Evolutionary conservation across 257 asterid genomes (phyloP).

Genomic region (Nicotiana otophora): DNA sequence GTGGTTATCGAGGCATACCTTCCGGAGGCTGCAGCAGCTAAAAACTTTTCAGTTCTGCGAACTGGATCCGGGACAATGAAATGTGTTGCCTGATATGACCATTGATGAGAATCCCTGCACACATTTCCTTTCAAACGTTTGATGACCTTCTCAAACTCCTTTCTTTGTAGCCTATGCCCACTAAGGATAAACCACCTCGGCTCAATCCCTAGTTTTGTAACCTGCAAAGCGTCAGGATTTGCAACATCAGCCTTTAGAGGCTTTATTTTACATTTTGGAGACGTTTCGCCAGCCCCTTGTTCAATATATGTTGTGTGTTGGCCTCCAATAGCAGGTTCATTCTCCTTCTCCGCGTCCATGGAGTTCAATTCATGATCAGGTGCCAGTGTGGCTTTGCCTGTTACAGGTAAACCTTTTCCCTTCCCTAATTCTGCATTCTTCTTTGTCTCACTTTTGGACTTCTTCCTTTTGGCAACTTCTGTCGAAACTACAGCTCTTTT

Average conservation of each 20-base stretch:
- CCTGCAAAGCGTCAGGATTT: conserved; percentile 8
- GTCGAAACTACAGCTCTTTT: conserved; percentile 19
- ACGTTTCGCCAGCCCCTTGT: conserved; percentile 16
- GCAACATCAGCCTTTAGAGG: conserved; percentile 15
- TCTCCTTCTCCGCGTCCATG: conserved; percentile 44
- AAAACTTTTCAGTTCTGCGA: conserved; percentile 80
- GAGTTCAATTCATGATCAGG: conserved; percentile 26
- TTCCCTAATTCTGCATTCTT: conserved; percentile 4
- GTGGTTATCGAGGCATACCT: conserved; percentile 36
- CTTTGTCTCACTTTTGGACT: not conserved
- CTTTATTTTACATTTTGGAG: conserved; percentile 15
- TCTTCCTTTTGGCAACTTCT: conserved; percentile 18
- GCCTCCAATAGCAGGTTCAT: conserved; percentile 5
- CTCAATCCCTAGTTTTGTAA: conserved; percentile 23
- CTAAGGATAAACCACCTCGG: conserved; percentile 67
- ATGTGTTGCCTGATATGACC: conserved; percentile 97
- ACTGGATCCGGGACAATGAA: conserved; percentile 78
- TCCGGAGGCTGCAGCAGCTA: conserved; percentile 99
- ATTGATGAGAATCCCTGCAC: conserved; percentile 84
- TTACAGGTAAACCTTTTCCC: conserved; percentile 3
- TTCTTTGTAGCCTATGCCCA: conserved; percentile 78
- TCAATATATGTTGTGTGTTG: conserved; percentile 17
- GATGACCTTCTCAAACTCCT: conserved; percentile 79
- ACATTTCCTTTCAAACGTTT: conserved; percentile 58
- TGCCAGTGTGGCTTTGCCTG: conserved; percentile 1